These are phyloP conservation scores for Fonsecaea multimorphosa DNA, from an alignment of 2,329 filamentous ascomycete genomes.

Conservation along the genomic window DNA sequence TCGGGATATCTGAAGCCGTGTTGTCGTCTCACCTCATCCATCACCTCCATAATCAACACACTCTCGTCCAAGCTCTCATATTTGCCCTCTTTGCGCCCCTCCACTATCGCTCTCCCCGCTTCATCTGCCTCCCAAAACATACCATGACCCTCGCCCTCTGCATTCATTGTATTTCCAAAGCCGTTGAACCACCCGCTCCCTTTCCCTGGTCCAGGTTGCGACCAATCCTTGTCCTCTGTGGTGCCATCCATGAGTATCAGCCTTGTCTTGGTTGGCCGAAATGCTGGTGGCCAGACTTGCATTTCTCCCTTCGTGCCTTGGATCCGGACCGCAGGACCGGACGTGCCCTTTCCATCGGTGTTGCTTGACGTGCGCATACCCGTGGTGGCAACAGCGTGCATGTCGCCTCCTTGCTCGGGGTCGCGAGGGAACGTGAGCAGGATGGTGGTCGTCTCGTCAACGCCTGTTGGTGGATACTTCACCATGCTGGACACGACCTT, in stretches of 20 bases:
- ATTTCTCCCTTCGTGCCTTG: slow-evolving; percentile 41
- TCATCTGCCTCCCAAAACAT: slow-evolving; percentile 46
- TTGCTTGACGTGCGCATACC: slow-evolving; percentile 39
- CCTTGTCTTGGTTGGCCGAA: slow-evolving; percentile 63
- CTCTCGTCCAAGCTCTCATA: slow-evolving; percentile 81
- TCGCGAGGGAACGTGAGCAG: slow-evolving; percentile 38
- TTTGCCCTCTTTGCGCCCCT: slow-evolving; percentile 76
- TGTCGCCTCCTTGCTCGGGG: slow-evolving; percentile 71
- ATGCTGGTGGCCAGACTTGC: slow-evolving; percentile 42
- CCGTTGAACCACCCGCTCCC: slow-evolving; percentile 69
- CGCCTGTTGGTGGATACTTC: slow-evolving; percentile 38
- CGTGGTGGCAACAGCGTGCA: slow-evolving; percentile 48
- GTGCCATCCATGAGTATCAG: slow-evolving; percentile 71
- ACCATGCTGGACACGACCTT: slow-evolving; percentile 62
- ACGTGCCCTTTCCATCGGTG: slow-evolving; percentile 37
- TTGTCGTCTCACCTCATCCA: slow-evolving; percentile 72
- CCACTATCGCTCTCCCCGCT: slow-evolving; percentile 45
- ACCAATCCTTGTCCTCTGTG: slow-evolving; percentile 40
- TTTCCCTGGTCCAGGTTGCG: slow-evolving; percentile 43
- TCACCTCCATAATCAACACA: slow-evolving; percentile 81
- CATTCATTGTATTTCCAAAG: slow-evolving; percentile 66
- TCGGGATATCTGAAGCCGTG: slow-evolving; percentile 68
- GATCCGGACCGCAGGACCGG: slow-evolving; percentile 39
- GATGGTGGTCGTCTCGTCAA: slow-evolving; percentile 43
- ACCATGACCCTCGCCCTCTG: slow-evolving; percentile 62